Base-by-base conservation (phyloP, 108 stramenopile species). In the Cyclotella baltica region DNA sequence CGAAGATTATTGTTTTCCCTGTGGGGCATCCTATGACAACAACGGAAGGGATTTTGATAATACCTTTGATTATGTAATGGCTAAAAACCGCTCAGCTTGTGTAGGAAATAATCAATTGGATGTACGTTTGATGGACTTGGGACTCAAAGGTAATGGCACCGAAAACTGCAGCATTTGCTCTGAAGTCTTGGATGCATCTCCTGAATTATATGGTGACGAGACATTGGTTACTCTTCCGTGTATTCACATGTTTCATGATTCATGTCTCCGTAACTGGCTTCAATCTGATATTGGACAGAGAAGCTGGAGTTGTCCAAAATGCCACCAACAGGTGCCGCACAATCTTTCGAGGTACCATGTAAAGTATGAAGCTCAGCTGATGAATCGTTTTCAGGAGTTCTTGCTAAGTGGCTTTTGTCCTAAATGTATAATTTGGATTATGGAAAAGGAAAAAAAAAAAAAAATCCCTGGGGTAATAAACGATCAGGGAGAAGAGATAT, bases 301-400 rank as follows among this genome's bases (percentile, higher is more conserved):
- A 40, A 72, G 34, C 25, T 72, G 71, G 71, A 72, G 23, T 40
- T 72, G 71, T 30, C 71, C 71, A 18, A 61, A 57, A 23, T 72
- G 71, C 58, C 71, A 58, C 38, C 71, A 61, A 4, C 27, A 22
- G 18, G 71, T 72, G 22, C 71, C 71, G 0, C 38, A 47, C 29
- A 72, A 72, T 29, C 15, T 72, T 20, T 16, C 55, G 28, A 72
- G 58, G 15, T 72, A 72, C 59, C 38, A 40, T 13, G 37, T 72
- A 15, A 18, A 47, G 25, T 72, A 72, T 40, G 71, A 72, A 29
- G 25, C 58, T 29, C 56, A 72, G 33, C 43, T 72, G 33, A 28
- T 25, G 37, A 72, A 72, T 72, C 71, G 71, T 1, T 72, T 72
- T 40, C 37, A 72, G 37, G 71, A 72, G 40, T 72, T 72, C 61